Conservation (phyloP, 1,284 basidiomycete genomes). For the Ustilago lituana region DNA sequence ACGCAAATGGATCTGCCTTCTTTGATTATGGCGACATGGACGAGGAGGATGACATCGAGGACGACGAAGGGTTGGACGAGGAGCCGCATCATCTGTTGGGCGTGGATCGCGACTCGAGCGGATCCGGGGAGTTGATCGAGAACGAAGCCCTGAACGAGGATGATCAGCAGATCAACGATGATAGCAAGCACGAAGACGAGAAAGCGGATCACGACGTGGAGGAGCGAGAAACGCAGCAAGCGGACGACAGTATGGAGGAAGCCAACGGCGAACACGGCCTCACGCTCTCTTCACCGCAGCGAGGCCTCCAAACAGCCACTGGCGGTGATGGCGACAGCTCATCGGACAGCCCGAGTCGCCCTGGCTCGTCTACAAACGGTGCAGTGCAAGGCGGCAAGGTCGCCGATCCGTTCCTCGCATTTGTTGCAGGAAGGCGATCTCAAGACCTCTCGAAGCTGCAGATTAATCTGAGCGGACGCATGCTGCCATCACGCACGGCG, state of each 20-base stretch:
- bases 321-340: conserved; percentile 6
- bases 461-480: conserved; percentile 8
- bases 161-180: conserved; percentile 1
- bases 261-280: conserved; percentile 5
- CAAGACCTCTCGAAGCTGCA: conserved; percentile 28
- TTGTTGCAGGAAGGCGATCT: conserved; percentile 48
- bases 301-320: conserved; percentile 8
- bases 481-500: neutral
- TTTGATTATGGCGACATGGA: conserved; percentile 44
- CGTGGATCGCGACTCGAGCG: conserved; percentile 44
- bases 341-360: conserved; percentile 26
- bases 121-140: conserved; percentile 44
- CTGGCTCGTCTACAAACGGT: neutral
- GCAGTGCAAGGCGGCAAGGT: conserved; percentile 10
- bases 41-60: conserved; percentile 29
- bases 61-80: conserved; percentile 32
- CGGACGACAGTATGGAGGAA: conserved; percentile 44
- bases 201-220: neutral
- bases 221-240: neutral
- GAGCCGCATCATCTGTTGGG: conserved; percentile 49
- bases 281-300: conserved; percentile 46
- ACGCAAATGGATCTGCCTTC: conserved; percentile 37
- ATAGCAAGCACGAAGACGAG: neutral
- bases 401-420: conserved; percentile 53
- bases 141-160: conserved; percentile 34